These are phyloP conservation scores for Chrysanthemum makinoi DNA, from an alignment of 129 eudicot species.

Conservation along the genomic window DNA sequence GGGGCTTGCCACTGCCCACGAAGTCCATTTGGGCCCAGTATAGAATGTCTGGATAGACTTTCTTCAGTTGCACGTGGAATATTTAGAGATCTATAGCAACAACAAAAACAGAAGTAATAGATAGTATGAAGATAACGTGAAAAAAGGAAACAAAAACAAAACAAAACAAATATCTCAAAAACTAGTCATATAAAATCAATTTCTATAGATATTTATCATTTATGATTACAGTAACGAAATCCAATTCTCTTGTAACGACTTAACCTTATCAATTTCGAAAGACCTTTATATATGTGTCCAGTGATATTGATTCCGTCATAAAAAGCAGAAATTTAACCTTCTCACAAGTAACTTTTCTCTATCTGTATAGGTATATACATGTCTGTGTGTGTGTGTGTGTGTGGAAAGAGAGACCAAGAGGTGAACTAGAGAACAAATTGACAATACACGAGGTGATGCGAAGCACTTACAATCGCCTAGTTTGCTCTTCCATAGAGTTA, in stretches of 20 bases:
- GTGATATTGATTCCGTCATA: not conserved
- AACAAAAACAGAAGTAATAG: slow-evolving; percentile 22
- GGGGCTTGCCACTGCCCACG: slow-evolving; percentile 85
- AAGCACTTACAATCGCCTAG: slow-evolving; percentile 61
- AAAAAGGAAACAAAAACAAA: not conserved
- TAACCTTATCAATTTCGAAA: too few relatives aligned
- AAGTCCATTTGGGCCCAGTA: slow-evolving; percentile 96
- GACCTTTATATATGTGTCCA: not conserved
- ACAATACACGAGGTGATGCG: slow-evolving; percentile 8
- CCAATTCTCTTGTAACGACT: too few relatives aligned
- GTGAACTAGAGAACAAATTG: not conserved
- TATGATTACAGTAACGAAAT: too few relatives aligned
- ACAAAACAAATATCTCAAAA: not conserved
- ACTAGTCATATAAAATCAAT: not conserved
- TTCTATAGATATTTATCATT: too few relatives aligned
- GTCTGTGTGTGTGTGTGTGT: too few relatives aligned
- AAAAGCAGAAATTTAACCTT: too few relatives aligned
- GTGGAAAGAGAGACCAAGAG: too few relatives aligned
- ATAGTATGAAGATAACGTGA: slow-evolving; percentile 6
- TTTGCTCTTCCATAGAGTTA: slow-evolving; percentile 46
- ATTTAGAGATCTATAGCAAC: slow-evolving; percentile 50
- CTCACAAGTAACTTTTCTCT: not conserved
- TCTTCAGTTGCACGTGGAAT: slow-evolving; percentile 86
- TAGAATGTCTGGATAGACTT: slow-evolving; percentile 88
- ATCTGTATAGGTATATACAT: not conserved